Conservation (phyloP, 2,329 filamentous ascomycete species). For the Claviceps cyperi region DNA sequence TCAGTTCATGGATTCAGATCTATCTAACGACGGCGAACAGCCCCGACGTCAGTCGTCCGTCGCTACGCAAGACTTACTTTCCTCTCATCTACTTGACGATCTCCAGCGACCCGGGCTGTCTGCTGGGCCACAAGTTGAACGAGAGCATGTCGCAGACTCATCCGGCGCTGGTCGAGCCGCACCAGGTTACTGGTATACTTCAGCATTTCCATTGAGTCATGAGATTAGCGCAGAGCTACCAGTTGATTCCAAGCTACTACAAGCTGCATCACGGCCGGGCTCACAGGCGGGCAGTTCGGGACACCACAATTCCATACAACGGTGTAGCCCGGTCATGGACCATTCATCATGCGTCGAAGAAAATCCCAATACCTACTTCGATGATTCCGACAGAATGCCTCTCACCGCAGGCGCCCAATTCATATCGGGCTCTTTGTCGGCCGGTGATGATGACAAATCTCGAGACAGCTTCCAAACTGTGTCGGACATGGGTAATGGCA, state of each 20-base stretch:
- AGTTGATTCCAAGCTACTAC: constrained; percentile 37
- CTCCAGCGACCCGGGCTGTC: neutral
- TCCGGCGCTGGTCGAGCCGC: constrained; percentile 23
- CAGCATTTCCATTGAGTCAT: constrained; percentile 25
- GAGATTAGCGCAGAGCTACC: constrained; percentile 29
- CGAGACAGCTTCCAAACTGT: constrained; percentile 45
- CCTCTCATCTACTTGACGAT: constrained; percentile 2
- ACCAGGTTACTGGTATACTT: constrained; percentile 39
- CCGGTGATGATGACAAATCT: constrained; percentile 25
- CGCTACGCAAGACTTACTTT: constrained; percentile 49
- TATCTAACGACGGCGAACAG: constrained; percentile 12
- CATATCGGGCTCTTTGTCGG: constrained; percentile 34
- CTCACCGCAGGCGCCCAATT: constrained; percentile 41
- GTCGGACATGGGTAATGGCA: constrained; percentile 40
- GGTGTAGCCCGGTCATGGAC: constrained; percentile 17
- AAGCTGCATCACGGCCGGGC: constrained; percentile 40
- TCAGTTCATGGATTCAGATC: constrained; percentile 17
- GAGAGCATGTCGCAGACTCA: constrained; percentile 3
- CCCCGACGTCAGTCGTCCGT: constrained; percentile 37
- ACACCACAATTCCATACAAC: constrained; percentile 14
- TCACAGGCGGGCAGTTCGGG: constrained; percentile 21
- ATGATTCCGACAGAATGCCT: constrained; percentile 44
- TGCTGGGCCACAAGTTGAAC: neutral
- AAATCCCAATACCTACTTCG: constrained; percentile 20
- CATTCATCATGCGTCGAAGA: constrained; percentile 20